Conservation (phyloP, 2,329 filamentous ascomycete species). For the Coniochaeta hoffmannii region DNA sequence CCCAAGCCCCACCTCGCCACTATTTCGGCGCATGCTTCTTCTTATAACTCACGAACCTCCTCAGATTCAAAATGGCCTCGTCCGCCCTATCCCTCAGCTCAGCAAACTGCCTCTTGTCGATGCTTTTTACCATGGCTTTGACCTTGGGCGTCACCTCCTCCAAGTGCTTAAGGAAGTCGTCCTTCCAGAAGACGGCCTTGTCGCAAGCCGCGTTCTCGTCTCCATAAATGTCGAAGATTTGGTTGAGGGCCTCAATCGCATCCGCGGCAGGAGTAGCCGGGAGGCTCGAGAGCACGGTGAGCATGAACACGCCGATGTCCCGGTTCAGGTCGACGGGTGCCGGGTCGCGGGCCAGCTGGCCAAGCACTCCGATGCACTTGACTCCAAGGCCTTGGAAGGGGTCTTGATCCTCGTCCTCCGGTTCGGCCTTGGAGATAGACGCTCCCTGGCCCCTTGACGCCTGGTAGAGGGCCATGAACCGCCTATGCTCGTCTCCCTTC, state of each 20-base stretch:
- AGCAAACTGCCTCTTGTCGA: conserved; percentile 50
- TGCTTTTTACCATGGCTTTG: conserved; percentile 48
- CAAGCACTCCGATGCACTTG: conserved; percentile 60
- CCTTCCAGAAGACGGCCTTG: conserved; percentile 55
- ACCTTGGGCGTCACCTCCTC: conserved; percentile 46
- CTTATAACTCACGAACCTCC: conserved; percentile 58
- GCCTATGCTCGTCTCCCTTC: conserved; percentile 46
- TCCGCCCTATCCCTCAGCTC: conserved; percentile 55
- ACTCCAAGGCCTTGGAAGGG: conserved; percentile 56
- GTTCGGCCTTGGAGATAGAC: conserved; percentile 12
- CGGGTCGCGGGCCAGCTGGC: conserved; percentile 51
- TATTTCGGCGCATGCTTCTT: conserved; percentile 42
- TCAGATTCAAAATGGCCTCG: conserved; percentile 53
- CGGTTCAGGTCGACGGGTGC: conserved; percentile 48
- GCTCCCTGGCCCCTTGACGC: conserved; percentile 36
- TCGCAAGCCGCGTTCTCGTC: conserved; percentile 54
- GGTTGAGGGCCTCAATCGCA: conserved; percentile 56
- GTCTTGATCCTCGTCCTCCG: conserved; percentile 30
- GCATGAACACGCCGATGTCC: conserved; percentile 55
- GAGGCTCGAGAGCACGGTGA: conserved; percentile 44
- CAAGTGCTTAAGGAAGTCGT: conserved; percentile 51
- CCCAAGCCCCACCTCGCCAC: no score
- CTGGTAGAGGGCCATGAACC: conserved; percentile 59
- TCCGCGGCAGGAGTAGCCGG: conserved; percentile 49
- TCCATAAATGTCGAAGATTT: conserved; percentile 60